Conservation (phyloP, 2,329 filamentous ascomycete species). For the Malbranchea zuffiana region DNA sequence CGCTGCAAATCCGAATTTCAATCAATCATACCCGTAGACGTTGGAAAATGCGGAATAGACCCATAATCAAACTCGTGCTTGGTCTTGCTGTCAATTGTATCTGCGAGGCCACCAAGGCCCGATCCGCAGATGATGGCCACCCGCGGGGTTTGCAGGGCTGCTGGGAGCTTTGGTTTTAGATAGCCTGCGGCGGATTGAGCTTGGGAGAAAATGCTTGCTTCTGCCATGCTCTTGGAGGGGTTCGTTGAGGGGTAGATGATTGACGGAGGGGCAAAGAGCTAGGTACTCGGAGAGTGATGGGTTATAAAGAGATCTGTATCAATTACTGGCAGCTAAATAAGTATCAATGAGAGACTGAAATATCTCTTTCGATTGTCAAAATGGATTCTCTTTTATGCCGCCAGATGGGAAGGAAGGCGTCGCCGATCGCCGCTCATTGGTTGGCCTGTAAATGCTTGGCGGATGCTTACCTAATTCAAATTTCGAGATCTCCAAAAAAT, state of each 20-base stretch:
- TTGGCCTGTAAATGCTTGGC: background rate
- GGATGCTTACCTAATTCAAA: constrained; percentile 4
- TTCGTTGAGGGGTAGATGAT: too few relatives aligned
- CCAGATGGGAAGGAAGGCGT: too few relatives aligned
- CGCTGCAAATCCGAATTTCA: background rate
- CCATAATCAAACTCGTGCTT: constrained; percentile 45
- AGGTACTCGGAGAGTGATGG: too few relatives aligned
- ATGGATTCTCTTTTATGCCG: too few relatives aligned
- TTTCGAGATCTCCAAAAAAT: constrained; percentile 3
- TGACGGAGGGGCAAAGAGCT: too few relatives aligned
- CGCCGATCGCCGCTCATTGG: constrained; percentile 4
- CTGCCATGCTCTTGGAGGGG: constrained; percentile 10
- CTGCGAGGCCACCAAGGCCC: constrained; percentile 50
- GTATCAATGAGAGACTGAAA: too few relatives aligned
- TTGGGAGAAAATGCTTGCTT: constrained; percentile 14
- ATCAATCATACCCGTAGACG: constrained; percentile 44
- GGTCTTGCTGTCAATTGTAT: constrained; percentile 31
- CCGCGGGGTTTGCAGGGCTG: constrained; percentile 40
- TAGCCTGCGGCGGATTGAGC: constrained; percentile 41
- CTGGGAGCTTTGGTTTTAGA: constrained; percentile 41
- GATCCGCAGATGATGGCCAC: constrained; percentile 57
- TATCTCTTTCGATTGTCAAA: too few relatives aligned
- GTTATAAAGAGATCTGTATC: too few relatives aligned
- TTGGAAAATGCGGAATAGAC: constrained; percentile 51
- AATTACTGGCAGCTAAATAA: too few relatives aligned